A percentile compares a stretch with the other conserved stretches of the same genome.
Evolutionary conservation across 1,284 basidiomycete species (phyloP).

Genomic region (Sporisorium scitamineum): DNA sequence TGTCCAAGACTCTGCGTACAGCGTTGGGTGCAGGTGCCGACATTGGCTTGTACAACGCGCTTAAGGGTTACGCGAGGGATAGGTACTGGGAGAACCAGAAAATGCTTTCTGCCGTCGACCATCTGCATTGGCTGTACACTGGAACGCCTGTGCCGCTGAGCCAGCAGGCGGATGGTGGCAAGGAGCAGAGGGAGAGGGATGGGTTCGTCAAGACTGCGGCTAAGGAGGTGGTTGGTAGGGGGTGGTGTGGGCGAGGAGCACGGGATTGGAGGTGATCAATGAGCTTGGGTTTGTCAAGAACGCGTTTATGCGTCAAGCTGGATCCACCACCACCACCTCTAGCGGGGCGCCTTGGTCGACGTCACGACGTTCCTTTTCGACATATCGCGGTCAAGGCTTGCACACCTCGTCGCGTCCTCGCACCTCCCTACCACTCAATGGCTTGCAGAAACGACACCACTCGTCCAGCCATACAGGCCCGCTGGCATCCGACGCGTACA

Average conservation of each 20-base stretch:
- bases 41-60: conserved; percentile 59
- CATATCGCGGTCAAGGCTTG: not conserved
- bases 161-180: conserved; percentile 38
- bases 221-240: conserved; percentile 47
- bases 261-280: conserved; percentile 66
- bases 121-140: conserved; percentile 65
- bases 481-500: conserved; percentile 57
- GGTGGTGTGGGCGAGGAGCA: conserved; percentile 64
- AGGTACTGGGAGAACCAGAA: conserved; percentile 66
- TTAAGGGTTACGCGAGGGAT: conserved; percentile 55
- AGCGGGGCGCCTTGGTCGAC: conserved; percentile 16
- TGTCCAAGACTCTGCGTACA: conserved; percentile 36
- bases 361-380: conserved; percentile 5
- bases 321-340: conserved; percentile 35
- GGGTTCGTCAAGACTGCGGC: conserved; percentile 33
- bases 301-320: conserved; percentile 52
- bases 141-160: conserved; percentile 42
- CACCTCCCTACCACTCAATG: too few relatives aligned
- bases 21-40: conserved; percentile 59
- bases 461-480: conserved; percentile 19
- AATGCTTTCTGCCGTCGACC: conserved; percentile 65
- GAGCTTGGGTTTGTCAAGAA: conserved; percentile 64
- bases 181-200: conserved; percentile 30
- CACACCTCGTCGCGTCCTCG: conserved; percentile 11
- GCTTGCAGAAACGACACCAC: conserved; percentile 18